Base-by-base conservation (phyloP, 1,139 yeast genomes). In the Saccharomyces uvarum region DNA sequence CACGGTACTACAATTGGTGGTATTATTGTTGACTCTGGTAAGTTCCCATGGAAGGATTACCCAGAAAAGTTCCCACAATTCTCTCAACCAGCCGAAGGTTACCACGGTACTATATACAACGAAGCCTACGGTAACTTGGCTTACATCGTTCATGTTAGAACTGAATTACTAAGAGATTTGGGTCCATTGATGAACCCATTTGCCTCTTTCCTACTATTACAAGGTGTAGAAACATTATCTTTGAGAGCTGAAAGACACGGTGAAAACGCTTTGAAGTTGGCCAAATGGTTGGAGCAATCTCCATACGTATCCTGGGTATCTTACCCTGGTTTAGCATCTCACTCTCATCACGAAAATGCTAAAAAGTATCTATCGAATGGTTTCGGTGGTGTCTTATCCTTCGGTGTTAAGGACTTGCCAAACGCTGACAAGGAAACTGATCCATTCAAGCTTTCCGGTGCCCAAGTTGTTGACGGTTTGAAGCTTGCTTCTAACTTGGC, bases 1-100 rank as follows among this genome's bases (percentile, higher is more conserved):
- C 98, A 91, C 70, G 98, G 98, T 69, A 90, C 90, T 57, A 88
- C 97, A 53, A 84, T 93, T 71, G 97, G 88, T 53, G 99, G 99
- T 76, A 88, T 85, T 53, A 79, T 93, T 61, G 79, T 93, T 53
- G 97, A 88, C 72, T 81, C 90, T 47, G 97, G 97, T 64, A 88
- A 86, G 58, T 93, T 93, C 79, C 95, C 93, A 65, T 93, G 96
- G 93, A 77, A 80, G 58, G 80, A 88, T 60, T 81, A 88, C 75
- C 95, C 95, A 52, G 84, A 84, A 69, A 88, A 85, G 72, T 91
- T 78, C 78, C 97, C 97, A 51, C 97, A 90, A 72, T 86, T 90
- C 70, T 85, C 91, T 42, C 73, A 86, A 70, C 97, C 98, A 48
- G 82, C 93, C 50, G 96, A 87, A 70, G 95, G 97, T 57, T 91